phyloP scores from a whole-genome alignment of 768 basidiomycete species.

The Hysterangium stoloniferum region DNA sequence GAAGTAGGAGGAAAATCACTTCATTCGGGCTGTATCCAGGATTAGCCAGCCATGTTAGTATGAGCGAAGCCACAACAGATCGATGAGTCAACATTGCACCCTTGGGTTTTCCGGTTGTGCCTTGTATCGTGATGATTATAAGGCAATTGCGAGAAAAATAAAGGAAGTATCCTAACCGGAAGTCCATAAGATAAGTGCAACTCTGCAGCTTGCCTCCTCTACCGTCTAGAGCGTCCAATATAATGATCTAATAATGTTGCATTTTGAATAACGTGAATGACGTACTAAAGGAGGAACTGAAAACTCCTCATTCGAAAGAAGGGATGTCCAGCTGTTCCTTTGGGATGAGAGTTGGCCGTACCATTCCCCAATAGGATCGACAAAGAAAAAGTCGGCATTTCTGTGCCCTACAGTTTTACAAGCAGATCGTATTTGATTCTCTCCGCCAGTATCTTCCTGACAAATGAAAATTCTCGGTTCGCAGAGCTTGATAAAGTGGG shows the following conservation, averaged over 20 bases:
- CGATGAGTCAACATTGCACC: constrained; percentile 4
- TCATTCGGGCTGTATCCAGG: background rate
- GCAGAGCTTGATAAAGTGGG: background rate
- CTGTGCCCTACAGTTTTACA: background rate
- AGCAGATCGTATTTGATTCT: background rate
- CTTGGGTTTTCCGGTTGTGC: constrained; percentile 4
- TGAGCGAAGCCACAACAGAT: background rate
- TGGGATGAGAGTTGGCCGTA: too few relatives aligned
- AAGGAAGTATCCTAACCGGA: constrained; percentile 1
- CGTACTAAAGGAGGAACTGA: background rate
- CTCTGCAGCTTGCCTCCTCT: background rate
- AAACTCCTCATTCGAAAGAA: background rate
- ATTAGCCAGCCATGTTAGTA: background rate
- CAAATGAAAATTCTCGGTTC: background rate
- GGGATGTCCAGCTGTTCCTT: constrained; percentile 3
- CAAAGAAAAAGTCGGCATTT: background rate
- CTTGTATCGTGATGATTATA: background rate
- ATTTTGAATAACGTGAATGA: too few relatives aligned
- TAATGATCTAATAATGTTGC: background rate
- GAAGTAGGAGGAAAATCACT: background rate
- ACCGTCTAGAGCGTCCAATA: background rate
- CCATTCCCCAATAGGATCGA: background rate
- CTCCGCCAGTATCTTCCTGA: background rate
- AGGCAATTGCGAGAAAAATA: too few relatives aligned
- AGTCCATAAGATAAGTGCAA: constrained; percentile 4